phyloP scores from a whole-genome alignment of 2,329 filamentous ascomycete genomes.

The Pyrenochaeta sp. region DNA sequence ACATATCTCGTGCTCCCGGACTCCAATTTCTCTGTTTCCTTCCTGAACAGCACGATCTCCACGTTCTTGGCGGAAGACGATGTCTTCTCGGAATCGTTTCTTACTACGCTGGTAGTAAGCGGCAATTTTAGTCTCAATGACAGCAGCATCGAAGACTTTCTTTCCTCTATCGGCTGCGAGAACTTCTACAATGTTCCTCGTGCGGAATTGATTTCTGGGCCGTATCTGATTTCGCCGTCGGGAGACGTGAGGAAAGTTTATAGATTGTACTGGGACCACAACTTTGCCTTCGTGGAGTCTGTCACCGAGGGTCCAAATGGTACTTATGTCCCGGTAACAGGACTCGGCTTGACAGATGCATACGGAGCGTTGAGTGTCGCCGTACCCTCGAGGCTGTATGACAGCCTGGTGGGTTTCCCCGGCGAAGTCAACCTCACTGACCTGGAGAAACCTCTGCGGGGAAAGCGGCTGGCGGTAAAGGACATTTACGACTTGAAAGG shows the following conservation, averaged over 20 bases:
- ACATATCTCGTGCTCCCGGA: slow-evolving; percentile 5
- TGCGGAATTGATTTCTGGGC: slow-evolving; percentile 7
- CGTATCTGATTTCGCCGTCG: slow-evolving; percentile 14
- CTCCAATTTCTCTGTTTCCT: slow-evolving; percentile 1
- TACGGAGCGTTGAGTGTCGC: slow-evolving; percentile 16
- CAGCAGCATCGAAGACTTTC: slow-evolving; percentile 2
- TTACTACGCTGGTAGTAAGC: slow-evolving; percentile 12
- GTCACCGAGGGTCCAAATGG: slow-evolving; percentile 18
- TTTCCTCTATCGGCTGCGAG: slow-evolving; percentile 6
- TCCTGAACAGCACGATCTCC: slow-evolving; percentile 2
- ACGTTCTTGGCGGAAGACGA: slow-evolving; percentile 6
- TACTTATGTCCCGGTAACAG: slow-evolving; percentile 16
- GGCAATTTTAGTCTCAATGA: slow-evolving; percentile 3
- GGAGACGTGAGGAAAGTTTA: slow-evolving; percentile 15
- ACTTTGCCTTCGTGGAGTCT: slow-evolving; percentile 13
- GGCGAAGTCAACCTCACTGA: no score
- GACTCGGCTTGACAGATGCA: slow-evolving; percentile 10
- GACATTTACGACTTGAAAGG: slow-evolving; percentile 26
- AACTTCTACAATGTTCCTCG: slow-evolving; percentile 5
- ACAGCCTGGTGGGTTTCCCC: no score
- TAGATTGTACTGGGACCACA: slow-evolving; percentile 18
- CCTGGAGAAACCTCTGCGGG: slow-evolving; percentile 14
- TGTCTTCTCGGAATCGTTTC: slow-evolving; percentile 13
- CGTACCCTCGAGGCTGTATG: slow-evolving; percentile 24
- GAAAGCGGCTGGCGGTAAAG: slow-evolving; percentile 22